Conservation (phyloP, 2,329 filamentous ascomycete species). For the Colletotrichum lentis region DNA sequence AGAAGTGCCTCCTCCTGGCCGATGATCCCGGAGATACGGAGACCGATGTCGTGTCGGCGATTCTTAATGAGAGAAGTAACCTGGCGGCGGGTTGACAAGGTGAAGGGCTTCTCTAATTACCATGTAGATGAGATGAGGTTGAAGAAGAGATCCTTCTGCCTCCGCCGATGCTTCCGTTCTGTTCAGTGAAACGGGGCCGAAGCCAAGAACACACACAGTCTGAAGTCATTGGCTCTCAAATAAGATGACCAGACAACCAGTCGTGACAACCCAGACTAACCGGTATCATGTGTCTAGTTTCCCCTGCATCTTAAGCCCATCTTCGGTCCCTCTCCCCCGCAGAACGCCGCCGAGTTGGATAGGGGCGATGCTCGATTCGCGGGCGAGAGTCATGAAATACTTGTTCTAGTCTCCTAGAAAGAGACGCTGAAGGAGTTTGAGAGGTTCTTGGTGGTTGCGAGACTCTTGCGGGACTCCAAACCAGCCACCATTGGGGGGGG, state of each 20-base stretch:
- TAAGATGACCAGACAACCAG: background rate
- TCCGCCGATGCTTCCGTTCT: conserved; percentile 5
- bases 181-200: conserved; percentile 3
- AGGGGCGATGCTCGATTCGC: background rate
- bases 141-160: background rate
- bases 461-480: conserved; percentile 19
- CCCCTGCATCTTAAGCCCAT: conserved; percentile 9
- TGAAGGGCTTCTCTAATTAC: background rate
- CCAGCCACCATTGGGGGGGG: conserved; percentile 3
- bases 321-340: background rate
- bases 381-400: background rate
- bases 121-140: background rate
- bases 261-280: background rate
- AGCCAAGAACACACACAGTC: background rate
- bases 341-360: background rate
- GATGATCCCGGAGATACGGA: conserved; percentile 12
- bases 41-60: conserved; percentile 18
- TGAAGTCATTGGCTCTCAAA: no score
- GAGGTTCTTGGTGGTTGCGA: conserved; percentile 15
- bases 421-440: conserved; percentile 18
- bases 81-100: background rate
- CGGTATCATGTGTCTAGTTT: conserved; percentile 23
- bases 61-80: conserved; percentile 21
- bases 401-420: background rate
- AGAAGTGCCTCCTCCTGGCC: background rate